Evolutionary conservation across 805 yeast species (phyloP), one percentile per base, ranked within the genome.

Genomic region (Candida sakaeoensis): DNA sequence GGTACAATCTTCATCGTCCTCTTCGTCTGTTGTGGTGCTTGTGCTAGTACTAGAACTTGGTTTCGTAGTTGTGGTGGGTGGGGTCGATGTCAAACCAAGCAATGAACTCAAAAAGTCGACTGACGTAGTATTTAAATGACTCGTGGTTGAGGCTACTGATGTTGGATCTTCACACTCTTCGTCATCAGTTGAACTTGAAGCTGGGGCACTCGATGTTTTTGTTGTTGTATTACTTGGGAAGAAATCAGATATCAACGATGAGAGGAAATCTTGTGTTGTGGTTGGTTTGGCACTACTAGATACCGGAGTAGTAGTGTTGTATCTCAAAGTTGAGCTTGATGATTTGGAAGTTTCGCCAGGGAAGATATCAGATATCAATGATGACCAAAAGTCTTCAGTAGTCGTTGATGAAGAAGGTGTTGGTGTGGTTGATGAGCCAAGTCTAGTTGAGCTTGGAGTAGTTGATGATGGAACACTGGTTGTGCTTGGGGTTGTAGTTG

Each of bases 101-200:
- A 33, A 33, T 15, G 36, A 33, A 23, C 36, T 33, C 9, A 33
- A 33, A 21, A 33, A 33, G 14, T 33, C 21, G 24, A 24, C 36
- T 33, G 36, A 33, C 10, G 36, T 14, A 10, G 26, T 32, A 12
- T 12, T 22, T 13, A 10, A 10, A n/a, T 24, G 18, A 22, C 16
- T 27, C 27, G 39, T 36, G 19, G 6, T 18, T 36, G 39, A 27
- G 33, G 39, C 39, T 36, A 26, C 22, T 18, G 34, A 18, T n/a
- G 34, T 31, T 31, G 34, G 34, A 19, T 18, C 33, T 28, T 34
- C 45, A 39, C 42, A 42, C 23, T 47, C 50, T 16, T 47, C 48
- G 27, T 38, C 45, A 19, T 28, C 24, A n/a, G 37, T 29, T 18
- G 40, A 29, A 13, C 37, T 34, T 28, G 32, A 28, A 15, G 8